Percentiles rank a stretch among this genome's conserved stretches.
Evolutionary conservation across 768 basidiomycete genomes (phyloP).

Genomic region (Epithele typhae): DNA sequence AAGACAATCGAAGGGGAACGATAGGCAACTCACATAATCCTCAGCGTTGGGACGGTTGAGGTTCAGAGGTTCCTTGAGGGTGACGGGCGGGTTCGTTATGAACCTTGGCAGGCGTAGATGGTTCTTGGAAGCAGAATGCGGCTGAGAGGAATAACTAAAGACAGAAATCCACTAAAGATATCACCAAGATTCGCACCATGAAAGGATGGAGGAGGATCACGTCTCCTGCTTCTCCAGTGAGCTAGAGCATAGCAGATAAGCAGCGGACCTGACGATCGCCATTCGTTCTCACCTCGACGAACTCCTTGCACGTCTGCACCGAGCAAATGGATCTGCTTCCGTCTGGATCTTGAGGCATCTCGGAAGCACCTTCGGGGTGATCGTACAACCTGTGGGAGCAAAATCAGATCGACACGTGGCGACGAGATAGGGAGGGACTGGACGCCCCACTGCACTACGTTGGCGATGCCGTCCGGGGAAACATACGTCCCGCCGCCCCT

Average conservation of each 20-base stretch:
- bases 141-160: conserved; percentile 1
- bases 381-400: conserved; percentile 14
- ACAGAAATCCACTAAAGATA: background rate
- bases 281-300: conserved; percentile 24
- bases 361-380: conserved; percentile 18
- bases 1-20: background rate
- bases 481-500: conserved; percentile 34
- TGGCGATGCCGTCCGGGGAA: conserved; percentile 30
- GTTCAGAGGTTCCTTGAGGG: conserved; percentile 30
- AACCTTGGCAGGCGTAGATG: conserved; percentile 30
- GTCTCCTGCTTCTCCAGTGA: conserved; percentile 35
- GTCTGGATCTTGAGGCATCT: conserved; percentile 16
- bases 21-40: conserved; percentile 20
- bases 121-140: conserved; percentile 34
- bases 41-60: conserved; percentile 25
- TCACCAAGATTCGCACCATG: conserved; percentile 23
- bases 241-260: no score
- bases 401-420: background rate
- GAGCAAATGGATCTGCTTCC: conserved; percentile 19
- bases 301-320: conserved; percentile 16
- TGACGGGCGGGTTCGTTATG: conserved; percentile 36
- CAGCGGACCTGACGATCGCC: no score
- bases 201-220: conserved; percentile 34
- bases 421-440: background rate
- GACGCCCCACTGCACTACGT: conserved; percentile 19